A percentile compares a stretch with the other conserved stretches of the same genome.
Conservation (phyloP, 768 basidiomycete species). For the Lactarius sanguifluus region DNA sequence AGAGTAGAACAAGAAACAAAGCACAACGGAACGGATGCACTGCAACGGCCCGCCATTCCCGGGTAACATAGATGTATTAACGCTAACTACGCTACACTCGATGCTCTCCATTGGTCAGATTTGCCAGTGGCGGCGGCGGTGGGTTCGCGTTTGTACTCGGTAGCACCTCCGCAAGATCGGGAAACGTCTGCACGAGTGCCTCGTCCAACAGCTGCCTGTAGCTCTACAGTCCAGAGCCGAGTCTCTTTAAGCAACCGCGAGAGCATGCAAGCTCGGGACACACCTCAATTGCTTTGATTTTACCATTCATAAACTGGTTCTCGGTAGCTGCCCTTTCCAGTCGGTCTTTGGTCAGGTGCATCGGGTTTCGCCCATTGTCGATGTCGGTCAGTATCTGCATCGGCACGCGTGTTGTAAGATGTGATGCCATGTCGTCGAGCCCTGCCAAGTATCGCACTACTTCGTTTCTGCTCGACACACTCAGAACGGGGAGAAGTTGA, state of each 20-base stretch:
- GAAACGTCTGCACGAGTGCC: constrained; percentile 69
- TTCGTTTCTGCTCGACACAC: constrained; percentile 56
- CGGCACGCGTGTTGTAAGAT: constrained; percentile 63
- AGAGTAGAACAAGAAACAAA: not conserved
- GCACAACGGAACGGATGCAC: constrained; percentile 10
- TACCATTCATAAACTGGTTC: constrained; percentile 91
- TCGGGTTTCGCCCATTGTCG: constrained; percentile 77
- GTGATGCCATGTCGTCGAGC: constrained; percentile 68
- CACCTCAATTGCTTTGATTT: constrained; percentile 76
- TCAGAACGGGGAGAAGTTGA: not conserved
- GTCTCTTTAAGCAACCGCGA: constrained; percentile 1
- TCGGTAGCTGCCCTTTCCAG: constrained; percentile 83
- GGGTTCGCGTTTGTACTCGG: not conserved
- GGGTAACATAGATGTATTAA: not conserved
- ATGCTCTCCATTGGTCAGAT: constrained; percentile 17
- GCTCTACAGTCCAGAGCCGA: constrained; percentile 46
- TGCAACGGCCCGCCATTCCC: constrained; percentile 4
- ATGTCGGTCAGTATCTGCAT: constrained; percentile 76
- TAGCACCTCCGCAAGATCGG: constrained; percentile 48
- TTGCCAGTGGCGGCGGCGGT: not conserved
- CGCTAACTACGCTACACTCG: not conserved
- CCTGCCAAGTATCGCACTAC: constrained; percentile 65
- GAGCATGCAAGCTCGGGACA: constrained; percentile 29
- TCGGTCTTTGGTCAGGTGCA: constrained; percentile 77
- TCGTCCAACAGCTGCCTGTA: constrained; percentile 68